Conservation (phyloP, 768 basidiomycete genomes). For the Lentinula sp. region DNA sequence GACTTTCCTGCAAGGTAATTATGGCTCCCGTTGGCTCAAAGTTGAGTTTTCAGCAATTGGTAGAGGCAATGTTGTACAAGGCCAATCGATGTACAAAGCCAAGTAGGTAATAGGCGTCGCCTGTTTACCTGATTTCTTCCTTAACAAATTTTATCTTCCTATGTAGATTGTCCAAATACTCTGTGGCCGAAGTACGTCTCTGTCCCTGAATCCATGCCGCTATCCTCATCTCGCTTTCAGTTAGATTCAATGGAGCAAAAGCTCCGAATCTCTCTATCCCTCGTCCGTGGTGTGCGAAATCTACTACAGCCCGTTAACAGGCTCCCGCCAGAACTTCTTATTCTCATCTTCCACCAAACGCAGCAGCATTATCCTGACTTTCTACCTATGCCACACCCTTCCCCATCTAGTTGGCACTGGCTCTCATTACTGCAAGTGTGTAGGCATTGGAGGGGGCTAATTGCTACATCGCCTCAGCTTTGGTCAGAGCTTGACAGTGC, state of each 20-base stretch:
- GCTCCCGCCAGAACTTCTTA: conserved; percentile 8
- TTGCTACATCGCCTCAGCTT: conserved; percentile 5
- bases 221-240: not conserved
- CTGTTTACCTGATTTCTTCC: not conserved
- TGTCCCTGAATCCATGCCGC: not conserved
- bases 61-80: conserved; percentile 6
- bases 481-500: conserved; percentile 7
- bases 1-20: not conserved
- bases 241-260: conserved; percentile 7
- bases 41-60: conserved; percentile 3
- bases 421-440: conserved; percentile 9
- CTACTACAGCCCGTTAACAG: conserved; percentile 3
- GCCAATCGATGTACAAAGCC: conserved; percentile 1
- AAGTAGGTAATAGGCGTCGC: not conserved
- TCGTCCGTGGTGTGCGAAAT: conserved; percentile 8
- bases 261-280: conserved; percentile 5
- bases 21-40: conserved; percentile 7
- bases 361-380: conserved; percentile 8
- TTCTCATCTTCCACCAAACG: conserved; percentile 5
- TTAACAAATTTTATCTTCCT: not conserved
- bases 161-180: not conserved
- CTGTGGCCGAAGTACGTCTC: not conserved
- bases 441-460: conserved; percentile 8
- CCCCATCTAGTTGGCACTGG: not conserved
- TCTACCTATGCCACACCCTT: not conserved